A percentile compares a stretch with the other conserved stretches of the same genome.
phyloP scores from a whole-genome alignment of 371 early-diverging fungal genomes.

The Mucor indicus region DNA sequence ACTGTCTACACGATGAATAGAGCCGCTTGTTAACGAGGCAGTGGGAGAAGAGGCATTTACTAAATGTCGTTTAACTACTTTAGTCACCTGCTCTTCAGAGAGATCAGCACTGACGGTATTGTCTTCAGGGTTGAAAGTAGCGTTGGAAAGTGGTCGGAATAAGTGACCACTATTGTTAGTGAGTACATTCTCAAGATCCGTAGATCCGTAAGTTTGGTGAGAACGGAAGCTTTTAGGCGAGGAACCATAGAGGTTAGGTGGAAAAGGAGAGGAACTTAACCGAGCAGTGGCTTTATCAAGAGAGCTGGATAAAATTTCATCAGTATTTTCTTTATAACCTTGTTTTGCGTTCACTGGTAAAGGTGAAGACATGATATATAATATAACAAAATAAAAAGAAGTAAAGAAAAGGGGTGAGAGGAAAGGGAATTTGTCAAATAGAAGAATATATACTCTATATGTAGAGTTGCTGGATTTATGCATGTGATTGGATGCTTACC shows the following conservation, averaged over 20 bases:
- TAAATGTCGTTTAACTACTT: slow-evolving; percentile 66
- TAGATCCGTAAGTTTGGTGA: slow-evolving; percentile 28
- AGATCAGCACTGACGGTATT: slow-evolving; percentile 48
- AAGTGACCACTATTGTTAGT: slow-evolving; percentile 25
- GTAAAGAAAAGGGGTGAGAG: not conserved
- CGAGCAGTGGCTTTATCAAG: slow-evolving; percentile 34
- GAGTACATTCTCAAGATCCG: slow-evolving; percentile 30
- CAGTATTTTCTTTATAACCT: slow-evolving; percentile 19
- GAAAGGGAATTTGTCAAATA: too few species aligned
- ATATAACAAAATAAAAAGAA: slow-evolving; percentile 8
- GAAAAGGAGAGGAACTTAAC: slow-evolving; percentile 31
- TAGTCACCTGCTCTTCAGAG: slow-evolving; percentile 64
- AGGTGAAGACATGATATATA: slow-evolving; percentile 36
- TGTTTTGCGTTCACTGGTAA: slow-evolving; percentile 51
- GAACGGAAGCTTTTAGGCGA: slow-evolving; percentile 27
- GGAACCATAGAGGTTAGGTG: slow-evolving; percentile 16
- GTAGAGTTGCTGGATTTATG: too few species aligned
- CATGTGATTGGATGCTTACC: too few species aligned
- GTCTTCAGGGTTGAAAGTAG: slow-evolving; percentile 36
- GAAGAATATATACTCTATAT: too few species aligned
- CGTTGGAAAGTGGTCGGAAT: slow-evolving; percentile 34
- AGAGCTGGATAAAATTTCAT: slow-evolving; percentile 24
- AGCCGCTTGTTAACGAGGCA: slow-evolving; percentile 16
- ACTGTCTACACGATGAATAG: slow-evolving; percentile 17
- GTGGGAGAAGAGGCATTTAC: slow-evolving; percentile 49